Percentiles rank a stretch among this genome's conserved stretches.
Conservation (phyloP, 208 protist species). For the Crithidia acanthocephali region DNA sequence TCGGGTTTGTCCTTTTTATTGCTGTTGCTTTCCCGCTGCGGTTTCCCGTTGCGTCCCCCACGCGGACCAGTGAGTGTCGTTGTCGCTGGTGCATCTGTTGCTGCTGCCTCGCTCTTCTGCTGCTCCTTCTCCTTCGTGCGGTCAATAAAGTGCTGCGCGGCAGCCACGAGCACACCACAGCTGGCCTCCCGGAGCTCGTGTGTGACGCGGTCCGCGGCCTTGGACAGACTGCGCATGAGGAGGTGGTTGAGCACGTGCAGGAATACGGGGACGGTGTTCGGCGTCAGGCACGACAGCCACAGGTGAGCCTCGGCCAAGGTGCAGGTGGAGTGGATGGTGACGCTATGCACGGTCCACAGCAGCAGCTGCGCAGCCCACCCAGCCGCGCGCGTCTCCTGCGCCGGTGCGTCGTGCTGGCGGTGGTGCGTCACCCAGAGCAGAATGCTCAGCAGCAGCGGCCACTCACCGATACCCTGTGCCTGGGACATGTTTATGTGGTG, state of each 20-base stretch:
- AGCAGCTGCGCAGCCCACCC: conserved; percentile 79
- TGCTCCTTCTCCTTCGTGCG: conserved; percentile 36
- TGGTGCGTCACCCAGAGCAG: conserved; percentile 79
- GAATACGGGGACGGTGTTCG: conserved; percentile 75
- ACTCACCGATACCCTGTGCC: conserved; percentile 55
- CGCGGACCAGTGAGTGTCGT: neutral
- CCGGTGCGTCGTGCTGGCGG: neutral
- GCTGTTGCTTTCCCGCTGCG: conserved; percentile 5
- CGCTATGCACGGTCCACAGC: conserved; percentile 87
- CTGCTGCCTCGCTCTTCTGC: neutral
- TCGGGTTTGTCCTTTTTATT: neutral
- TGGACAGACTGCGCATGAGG: conserved; percentile 85
- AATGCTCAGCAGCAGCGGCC: conserved; percentile 83
- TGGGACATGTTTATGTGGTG: conserved; percentile 88
- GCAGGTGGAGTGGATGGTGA: conserved; percentile 76
- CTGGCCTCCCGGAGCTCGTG: conserved; percentile 56
- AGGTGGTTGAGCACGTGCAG: conserved; percentile 86
- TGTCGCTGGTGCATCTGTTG: neutral
- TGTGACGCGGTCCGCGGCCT: conserved; percentile 81
- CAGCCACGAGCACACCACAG: conserved; percentile 70
- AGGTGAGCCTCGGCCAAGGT: conserved; percentile 70
- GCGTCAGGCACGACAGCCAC: conserved; percentile 63
- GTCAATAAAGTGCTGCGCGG: conserved; percentile 57
- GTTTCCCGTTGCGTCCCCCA: neutral
- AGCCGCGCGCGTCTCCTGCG: conserved; percentile 39